Evolutionary conservation across 2,329 filamentous ascomycete genomes (phyloP), one percentile per base, ranked within the genome.

Genomic region (Penicillium brasilianum): DNA sequence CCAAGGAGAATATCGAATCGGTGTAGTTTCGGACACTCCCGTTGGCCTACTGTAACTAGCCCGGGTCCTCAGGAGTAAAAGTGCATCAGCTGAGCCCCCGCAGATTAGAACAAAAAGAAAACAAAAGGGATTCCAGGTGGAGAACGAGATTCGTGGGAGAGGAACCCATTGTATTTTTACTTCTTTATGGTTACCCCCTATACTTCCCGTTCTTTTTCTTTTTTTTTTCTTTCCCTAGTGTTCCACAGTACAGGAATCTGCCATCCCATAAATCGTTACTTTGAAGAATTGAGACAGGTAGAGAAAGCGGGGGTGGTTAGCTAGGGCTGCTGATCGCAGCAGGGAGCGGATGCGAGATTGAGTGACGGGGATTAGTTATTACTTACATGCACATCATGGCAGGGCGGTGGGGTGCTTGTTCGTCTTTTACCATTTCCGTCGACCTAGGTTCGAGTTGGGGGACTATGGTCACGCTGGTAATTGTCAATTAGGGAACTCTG

Each of bases 321-420:
- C 39, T 66, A 68, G 63, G 64, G 67, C 64, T 63, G 65, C 55
- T 69, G 66, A 70, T 70, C 68, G 60, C 62, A 62, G 60, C 58
- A 66, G 65, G 65, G 62, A 65, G 61, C 65, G 64, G 63, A 57
- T 70, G 64, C 68, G 61, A 69, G 66, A 69, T 70, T 65, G 58
- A 63, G 39, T 52, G 61, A 53, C 22, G 36, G 14, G 65, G 66
- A 63, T 68, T 41, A 39, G 32, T n/a, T 18, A 37, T 39, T 64
- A 63, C 57, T 53, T 68, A 66, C 63, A 66, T 69, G 62, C 41
- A 16, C 59, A 53, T 58, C 57, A 64, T 55, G 57, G 62, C 44
- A 48, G 53, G 60, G 57, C 58, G 30, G 16, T n/a, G 48, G n/a
- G n/a, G 16, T 10, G 10, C 48, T 49, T 34, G 48, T 13, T 34